Base-by-base conservation (phyloP, 371 early-diverging fungal species). In the Funneliformis caledonium region DNA sequence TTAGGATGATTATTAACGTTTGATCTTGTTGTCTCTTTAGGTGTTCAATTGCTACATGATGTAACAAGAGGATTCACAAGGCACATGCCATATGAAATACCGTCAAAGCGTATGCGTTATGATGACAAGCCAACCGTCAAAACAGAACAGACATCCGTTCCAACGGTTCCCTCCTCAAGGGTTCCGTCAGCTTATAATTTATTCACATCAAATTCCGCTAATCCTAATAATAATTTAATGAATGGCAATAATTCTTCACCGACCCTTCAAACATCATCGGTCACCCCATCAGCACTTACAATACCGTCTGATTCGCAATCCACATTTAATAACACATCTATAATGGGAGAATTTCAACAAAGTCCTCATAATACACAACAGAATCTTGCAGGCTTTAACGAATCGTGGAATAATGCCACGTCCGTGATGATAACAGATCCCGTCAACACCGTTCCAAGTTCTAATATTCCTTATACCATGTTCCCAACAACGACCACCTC, bases 261-360 rank as follows among this genome's bases (percentile, higher is more conserved):
- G 7, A 67, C 43, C 59, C 16, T 42, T 19, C 59, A 50, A 79
- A 45, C 68, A 56, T 45, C 43, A 0, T 45, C 79, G 52, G 62
- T 65, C 9, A 12, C 52, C 9, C 70, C 47, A 14, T 43, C 70
- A 42, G 37, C 76, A 16, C 33, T 69, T 31, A 68, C 70, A 56
- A 68, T 69, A 14, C 48, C 70, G 45, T 33, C 76, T 31, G 48
- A 77, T 77, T 50, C 77, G 1, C 77, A 77, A 47, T 43, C 56
- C 14, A 16, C 64, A 22, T 77, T 50, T 50, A 50, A 31, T 72
- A 65, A 59, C 59, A 52, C 79, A 33, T 33, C 67, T 2, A 79
- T 79, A 16, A 79, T 64, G 16, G 56, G 52, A 37, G 79, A 69
- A 47, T 69, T 31, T 59, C 76, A 76, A 76, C 74, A 64, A n/a